Evolutionary conservation across 2,329 filamentous ascomycete genomes (phyloP), one percentile per base, ranked within the genome.

Genomic region (Pseudogymnoascus sp.): DNA sequence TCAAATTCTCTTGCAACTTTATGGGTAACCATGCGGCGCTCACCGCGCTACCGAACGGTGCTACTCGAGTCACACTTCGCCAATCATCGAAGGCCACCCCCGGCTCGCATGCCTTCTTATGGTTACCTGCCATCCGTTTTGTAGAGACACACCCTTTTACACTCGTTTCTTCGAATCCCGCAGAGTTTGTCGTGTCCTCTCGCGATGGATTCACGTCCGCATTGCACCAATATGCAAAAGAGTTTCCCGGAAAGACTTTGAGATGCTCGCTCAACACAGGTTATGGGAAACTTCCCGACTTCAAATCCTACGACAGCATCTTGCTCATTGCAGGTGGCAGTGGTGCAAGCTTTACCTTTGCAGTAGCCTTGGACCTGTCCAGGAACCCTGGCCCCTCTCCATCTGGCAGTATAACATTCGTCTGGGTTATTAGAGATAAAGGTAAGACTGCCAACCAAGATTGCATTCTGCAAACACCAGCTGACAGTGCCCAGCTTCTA

Each of bases 61-160:
- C 79, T 60, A 85, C 83, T 16, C 80, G 82, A 39, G 78, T 86
- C n/a, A 77, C 79, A 0, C 74, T 87, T 34, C 82, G 83, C 71
- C 79, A 80, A 0, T 65, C 77, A 0, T 73, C 75, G 2, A 67
- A 71, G 5, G 80, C 80, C 1, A 72, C 75, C 1, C 79, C 85
- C 0, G 85, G 85, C 1, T 82, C 83, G 66, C 86, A 89, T 70
- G 84, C 83, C 68, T 88, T 86, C 69, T 73, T 89, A 31, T 88
- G 84, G 84, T 80, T 88, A 6, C 86, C 86, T 0, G 75, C 75
- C 4, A 79, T 88, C 60, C 80, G 85, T 8, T 68, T 76, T 1
- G 75, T 82, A 16, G 83, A 88, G 73, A 85, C 81, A 1, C 86
- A 89, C 66, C 85, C 85, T 0, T 88, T 88, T 68, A 88, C 85